Base-by-base conservation (phyloP, 345 rosid genomes). In the Populus alba region DNA sequence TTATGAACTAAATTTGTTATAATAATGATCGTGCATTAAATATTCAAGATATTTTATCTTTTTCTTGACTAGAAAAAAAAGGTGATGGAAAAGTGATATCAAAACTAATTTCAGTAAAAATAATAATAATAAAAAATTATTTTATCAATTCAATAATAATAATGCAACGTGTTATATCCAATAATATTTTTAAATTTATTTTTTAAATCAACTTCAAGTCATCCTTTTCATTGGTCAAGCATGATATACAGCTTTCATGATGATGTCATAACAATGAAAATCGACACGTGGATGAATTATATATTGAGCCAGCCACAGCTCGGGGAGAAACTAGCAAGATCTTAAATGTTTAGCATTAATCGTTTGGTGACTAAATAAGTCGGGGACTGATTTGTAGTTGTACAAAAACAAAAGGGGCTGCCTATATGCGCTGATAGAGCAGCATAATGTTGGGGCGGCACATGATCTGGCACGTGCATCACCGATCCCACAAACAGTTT, bases 321-420 rank as follows among this genome's bases (percentile, higher is more conserved):
- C 2, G 59, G 6, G 29, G 16, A 59, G 27, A 59, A 59, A 23
- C 12, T 59, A 3, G 6, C 12, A 23, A 59, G 63, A 23, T 9
- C 0, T 0, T 9, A n/a, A n/a, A 59, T 3, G 25, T 0, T 47
- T 27, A n/a, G 29, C 15, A 59, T 10, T 1, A 10, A 1, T 9
- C 1, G 23, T 4, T n/a, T 1, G 11, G 63, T n/a, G 13, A 23
- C 16, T n/a, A 10, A 2, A 10, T 5, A 57, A n/a, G 11, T 7
- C 7, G 15, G 6, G 15, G 11, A 57, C 63, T 9, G 29, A 23
- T n/a, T 59, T 9, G 29, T 59, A 31, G 6, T 0, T 16, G 4
- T 33, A 31, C 3, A 45, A 16, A 8, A 51, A 71, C 22, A 71
- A 51, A 72, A 38, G 6, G n/a, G 10, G 23, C 16, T 13, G 47